Evolutionary conservation across 2,329 filamentous ascomycete genomes (phyloP), one percentile per base, ranked within the genome.

Genomic region (Blastomyces gilchristii): DNA sequence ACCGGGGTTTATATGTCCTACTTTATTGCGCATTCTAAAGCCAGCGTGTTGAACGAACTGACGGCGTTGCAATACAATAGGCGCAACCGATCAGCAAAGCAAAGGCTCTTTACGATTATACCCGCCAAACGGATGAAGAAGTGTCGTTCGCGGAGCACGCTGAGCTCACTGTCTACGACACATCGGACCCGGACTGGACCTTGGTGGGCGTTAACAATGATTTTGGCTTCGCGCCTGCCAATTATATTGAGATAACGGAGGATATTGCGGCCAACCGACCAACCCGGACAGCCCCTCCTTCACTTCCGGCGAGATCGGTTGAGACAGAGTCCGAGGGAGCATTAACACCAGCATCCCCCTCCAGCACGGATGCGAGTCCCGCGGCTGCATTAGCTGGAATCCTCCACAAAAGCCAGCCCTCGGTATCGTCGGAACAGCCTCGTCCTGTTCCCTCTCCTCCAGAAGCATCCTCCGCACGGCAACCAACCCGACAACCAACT

Each of bases 21-120:
- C 3, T 25, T 11, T 18, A 47, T 22, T 45, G 9, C n/a, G 16
- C n/a, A 25, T 25, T 11, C 8, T 37, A 7, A 37, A n/a, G 1
- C 41, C 28, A 31, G 57, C 14, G 31, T 49, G 34, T 39, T 57
- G n/a, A 57, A 41, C 22, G 16, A 31, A 41, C 43, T 59, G 49
- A 59, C 28, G 2, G 12, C 8, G 16, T 47, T 59, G 34, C 22
- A n/a, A 56, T 59, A 34, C 22, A n/a, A 57, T 68, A 90, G 86
- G 87, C 87, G 64, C 79, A 82, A 70, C 84, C 89, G 31, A 76
- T 84, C 65, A 80, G 85, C 65, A 82, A 87, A 68, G 94, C 93
- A 59, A 91, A 88, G 75, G 90, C 94, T n/a, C 84, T 97, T n/a
- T 99, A 93, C 80, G 94, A 99, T 75, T 99, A 99, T 75, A 90